Percentiles rank a stretch among this genome's conserved stretches.
phyloP scores from a whole-genome alignment of 495 filamentous ascomycete genomes.

The Hyphodiscus hymeniophilus region DNA sequence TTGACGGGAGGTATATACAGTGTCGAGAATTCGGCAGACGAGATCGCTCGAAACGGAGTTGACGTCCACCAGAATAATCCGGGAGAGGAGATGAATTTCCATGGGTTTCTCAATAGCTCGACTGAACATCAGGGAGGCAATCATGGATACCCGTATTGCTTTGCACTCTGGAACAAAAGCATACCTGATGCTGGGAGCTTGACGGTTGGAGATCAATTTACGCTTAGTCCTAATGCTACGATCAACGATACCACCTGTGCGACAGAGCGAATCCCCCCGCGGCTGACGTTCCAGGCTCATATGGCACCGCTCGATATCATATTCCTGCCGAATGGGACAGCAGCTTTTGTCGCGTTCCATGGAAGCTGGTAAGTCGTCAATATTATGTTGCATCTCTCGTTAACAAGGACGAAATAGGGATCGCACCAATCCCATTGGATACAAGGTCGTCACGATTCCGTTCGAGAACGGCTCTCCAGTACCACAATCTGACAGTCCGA shows the following conservation, averaged over 20 bases:
- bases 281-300: slow-evolving; percentile 50
- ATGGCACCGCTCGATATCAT: slow-evolving; percentile 54
- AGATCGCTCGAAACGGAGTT: slow-evolving; percentile 43
- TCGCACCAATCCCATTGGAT: slow-evolving; percentile 44
- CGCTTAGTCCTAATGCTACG: slow-evolving; percentile 30
- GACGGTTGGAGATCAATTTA: slow-evolving; percentile 43
- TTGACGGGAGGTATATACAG: slow-evolving; percentile 48
- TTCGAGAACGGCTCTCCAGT: slow-evolving; percentile 31
- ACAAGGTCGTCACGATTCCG: slow-evolving; percentile 39
- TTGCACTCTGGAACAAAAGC: slow-evolving; percentile 49
- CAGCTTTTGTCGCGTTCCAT: slow-evolving; percentile 45
- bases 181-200: slow-evolving; percentile 39
- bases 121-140: slow-evolving; percentile 31
- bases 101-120: slow-evolving; percentile 48
- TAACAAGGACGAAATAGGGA: slow-evolving; percentile 31
- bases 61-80: slow-evolving; percentile 67
- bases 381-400: neutral
- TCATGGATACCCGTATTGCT: slow-evolving; percentile 66
- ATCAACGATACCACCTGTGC: slow-evolving; percentile 41
- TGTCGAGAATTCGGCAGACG: slow-evolving; percentile 66
- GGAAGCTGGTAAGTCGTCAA: slow-evolving; percentile 39
- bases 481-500: slow-evolving; percentile 30
- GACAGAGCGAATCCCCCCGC: slow-evolving; percentile 32
- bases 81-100: slow-evolving; percentile 67
- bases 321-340: slow-evolving; percentile 32